Percentiles rank a stretch among this genome's conserved stretches.
phyloP scores from a whole-genome alignment of 1,284 basidiomycete species.

The Malassezia japonica region DNA sequence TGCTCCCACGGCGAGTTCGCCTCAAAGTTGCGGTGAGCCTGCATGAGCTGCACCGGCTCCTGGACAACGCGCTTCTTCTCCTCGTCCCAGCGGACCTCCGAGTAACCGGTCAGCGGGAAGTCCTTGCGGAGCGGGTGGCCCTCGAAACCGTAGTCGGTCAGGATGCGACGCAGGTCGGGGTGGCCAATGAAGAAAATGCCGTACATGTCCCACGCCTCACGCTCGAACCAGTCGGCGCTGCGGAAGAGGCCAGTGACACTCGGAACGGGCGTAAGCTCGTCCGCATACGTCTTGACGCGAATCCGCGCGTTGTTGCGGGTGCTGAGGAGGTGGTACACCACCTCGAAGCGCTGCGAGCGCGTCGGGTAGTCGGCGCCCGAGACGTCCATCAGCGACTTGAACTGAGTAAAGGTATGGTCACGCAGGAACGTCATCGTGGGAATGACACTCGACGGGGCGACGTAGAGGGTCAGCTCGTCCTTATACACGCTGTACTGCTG shows the following conservation, averaged over 20 bases:
- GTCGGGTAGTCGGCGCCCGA: conserved; percentile 93
- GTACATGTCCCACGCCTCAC: conserved; percentile 95
- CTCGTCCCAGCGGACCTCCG: conserved; percentile 94
- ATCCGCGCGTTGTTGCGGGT: conserved; percentile 65
- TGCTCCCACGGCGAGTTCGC: conserved; percentile 87
- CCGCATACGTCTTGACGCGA: conserved; percentile 94
- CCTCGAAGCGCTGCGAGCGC: conserved; percentile 85
- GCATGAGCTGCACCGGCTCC: conserved; percentile 92
- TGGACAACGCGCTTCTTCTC: conserved; percentile 97
- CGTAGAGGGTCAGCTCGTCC: conserved; percentile 87
- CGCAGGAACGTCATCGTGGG: conserved; percentile 86
- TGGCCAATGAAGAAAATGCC: conserved; percentile 95
- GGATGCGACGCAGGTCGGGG: conserved; percentile 88
- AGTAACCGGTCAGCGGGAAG: conserved; percentile 94
- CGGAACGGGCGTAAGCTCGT: conserved; percentile 88
- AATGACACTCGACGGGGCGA: conserved; percentile 69
- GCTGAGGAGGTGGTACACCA: conserved; percentile 90
- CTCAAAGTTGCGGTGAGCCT: conserved; percentile 97
- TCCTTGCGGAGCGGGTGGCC: conserved; percentile 96
- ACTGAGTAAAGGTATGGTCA: conserved; percentile 92
- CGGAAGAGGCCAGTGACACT: conserved; percentile 69
- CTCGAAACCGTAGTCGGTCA: conserved; percentile 99
- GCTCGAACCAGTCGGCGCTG: conserved; percentile 96
- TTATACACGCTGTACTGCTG: conserved; percentile 57
- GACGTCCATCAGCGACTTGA: conserved; percentile 85